phyloP scores from a whole-genome alignment of 768 basidiomycete species.

The Cantharellus cinnabarinus region DNA sequence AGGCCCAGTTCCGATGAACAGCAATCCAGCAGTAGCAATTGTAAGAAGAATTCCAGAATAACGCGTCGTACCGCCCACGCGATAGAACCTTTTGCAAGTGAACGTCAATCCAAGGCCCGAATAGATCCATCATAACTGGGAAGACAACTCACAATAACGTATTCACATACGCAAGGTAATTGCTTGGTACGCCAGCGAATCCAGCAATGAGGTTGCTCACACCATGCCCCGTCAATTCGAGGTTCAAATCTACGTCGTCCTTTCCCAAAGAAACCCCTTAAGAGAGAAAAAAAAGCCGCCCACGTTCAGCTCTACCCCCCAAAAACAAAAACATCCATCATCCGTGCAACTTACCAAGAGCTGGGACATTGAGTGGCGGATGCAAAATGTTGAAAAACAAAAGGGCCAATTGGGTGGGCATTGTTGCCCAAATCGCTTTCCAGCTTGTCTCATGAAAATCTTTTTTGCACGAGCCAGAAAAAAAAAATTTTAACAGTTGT shows the following conservation, averaged over 20 bases:
- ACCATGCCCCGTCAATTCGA: conserved; percentile 83
- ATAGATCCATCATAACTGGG: too few relatives aligned
- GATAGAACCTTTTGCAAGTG: conserved; percentile 44
- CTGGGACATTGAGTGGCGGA: conserved; percentile 76
- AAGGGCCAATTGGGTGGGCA: conserved; percentile 91
- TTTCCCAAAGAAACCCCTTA: conserved; percentile 71
- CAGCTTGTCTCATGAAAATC: conserved; percentile 43
- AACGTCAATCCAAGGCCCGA: too few relatives aligned
- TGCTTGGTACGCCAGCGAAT: conserved; percentile 30
- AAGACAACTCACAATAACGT: conserved; percentile 38
- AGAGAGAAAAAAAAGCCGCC: background rate
- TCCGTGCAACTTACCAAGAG: conserved; percentile 32
- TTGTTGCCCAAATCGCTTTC: conserved; percentile 50
- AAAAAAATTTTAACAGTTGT: background rate
- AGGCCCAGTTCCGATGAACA: conserved; percentile 69
- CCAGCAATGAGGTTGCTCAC: conserved; percentile 78
- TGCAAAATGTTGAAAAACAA: conserved; percentile 73
- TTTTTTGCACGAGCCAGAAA: conserved; percentile 12
- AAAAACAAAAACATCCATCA: background rate
- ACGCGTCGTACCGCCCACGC: conserved; percentile 74
- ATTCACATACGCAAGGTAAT: conserved; percentile 78
- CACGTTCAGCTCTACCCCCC: background rate
- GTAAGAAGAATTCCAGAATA: conserved; percentile 76
- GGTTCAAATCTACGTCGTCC: conserved; percentile 73
- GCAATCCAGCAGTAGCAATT: conserved; percentile 41